Evolutionary conservation across 148 eudicot species (phyloP).

Genomic region (Vaccinium macrocarpon): DNA sequence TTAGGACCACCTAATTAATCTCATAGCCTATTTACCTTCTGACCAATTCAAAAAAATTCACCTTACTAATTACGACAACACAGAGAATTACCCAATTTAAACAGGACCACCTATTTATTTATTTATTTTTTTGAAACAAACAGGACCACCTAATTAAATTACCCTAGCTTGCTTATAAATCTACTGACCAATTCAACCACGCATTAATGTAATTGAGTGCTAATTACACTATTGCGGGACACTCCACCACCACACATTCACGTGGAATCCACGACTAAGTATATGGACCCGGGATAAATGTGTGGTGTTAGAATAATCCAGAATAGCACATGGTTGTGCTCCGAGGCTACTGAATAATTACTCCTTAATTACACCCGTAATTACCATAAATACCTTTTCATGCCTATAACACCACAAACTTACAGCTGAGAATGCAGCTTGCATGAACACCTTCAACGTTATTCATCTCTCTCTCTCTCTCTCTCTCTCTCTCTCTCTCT

Average conservation of each 20-base stretch:
- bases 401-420: background rate
- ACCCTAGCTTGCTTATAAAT: background rate
- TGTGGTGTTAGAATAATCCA: too few relatives aligned
- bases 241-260: too few relatives aligned
- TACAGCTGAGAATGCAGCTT: slow-evolving; percentile 16
- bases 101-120: too few relatives aligned
- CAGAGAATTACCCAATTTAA: background rate
- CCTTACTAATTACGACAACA: too few relatives aligned
- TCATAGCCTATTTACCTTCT: too few relatives aligned
- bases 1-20: background rate
- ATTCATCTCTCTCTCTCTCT: slow-evolving; percentile 5
- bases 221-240: background rate
- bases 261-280: too few relatives aligned
- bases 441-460: slow-evolving; percentile 4
- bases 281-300: too few relatives aligned
- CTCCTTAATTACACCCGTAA: background rate
- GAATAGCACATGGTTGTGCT: too few relatives aligned
- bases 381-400: background rate
- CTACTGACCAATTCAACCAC: background rate
- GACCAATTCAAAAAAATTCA: too few relatives aligned
- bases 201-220: background rate
- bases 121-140: too few relatives aligned
- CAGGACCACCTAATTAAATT: background rate
- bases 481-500: background rate
- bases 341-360: too few relatives aligned